Evolutionary conservation across 805 yeast genomes (phyloP), one percentile per base, ranked within the genome.

Genomic region (Candida insectorum): DNA sequence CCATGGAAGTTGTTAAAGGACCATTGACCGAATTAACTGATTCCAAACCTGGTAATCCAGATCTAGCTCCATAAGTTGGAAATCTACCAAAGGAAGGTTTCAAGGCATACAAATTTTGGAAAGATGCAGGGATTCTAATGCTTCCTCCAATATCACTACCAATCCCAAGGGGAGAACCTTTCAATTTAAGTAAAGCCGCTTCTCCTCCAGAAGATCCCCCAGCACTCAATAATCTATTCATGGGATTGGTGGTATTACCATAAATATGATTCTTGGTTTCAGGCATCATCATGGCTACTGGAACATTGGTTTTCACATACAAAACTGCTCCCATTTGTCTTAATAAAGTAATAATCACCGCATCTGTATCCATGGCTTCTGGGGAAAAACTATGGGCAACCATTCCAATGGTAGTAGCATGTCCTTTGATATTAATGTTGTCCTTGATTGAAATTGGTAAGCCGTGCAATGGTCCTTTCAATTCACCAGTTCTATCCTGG

Each of bases 391-490:
- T 24, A 34, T 60, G 50, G 28, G 48, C 52, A 15, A 66, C 46
- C 49, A 41, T 39, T 1, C 67, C 56, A n/a, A 67, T 67, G 38
- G 60, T 64, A 8, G 65, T 60, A 22, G 58, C 70, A 41, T 65
- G 69, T 8, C 71, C 62, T 33, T 45, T 53, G 44, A 50, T 57
- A 39, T 50, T 45, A 52, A 63, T 56, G 34, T 69, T 73, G 41
- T 71, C 80, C 43, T 79, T 79, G 36, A 79, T 59, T 1, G 83
- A 75, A 15, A 79, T 56, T 2, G 86, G 87, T 20, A 80, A 58
- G 2, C 87, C 87, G 45, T 80, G 85, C 27, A 80, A 64, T 1
- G 83, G 79, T 14, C 85, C 85, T 19, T 72, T 52, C 2, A 69
- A 51, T 39, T 71, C 60, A 9, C 80, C 81, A 24, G 69, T 56